phyloP scores from a whole-genome alignment of 345 rosid genomes.

The Sonneratia caseolaris region DNA sequence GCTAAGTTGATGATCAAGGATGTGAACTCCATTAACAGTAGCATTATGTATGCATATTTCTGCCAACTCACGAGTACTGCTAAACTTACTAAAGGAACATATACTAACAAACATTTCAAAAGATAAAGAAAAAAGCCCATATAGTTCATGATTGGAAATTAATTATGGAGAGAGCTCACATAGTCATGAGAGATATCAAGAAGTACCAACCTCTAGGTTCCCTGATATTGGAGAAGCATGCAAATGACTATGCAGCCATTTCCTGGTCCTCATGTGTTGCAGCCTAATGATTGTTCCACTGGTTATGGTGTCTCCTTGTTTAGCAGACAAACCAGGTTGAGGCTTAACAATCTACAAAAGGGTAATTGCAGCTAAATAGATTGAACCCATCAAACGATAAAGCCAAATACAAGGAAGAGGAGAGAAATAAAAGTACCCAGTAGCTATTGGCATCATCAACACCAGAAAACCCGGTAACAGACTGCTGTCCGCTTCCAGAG shows the following conservation, averaged over 20 bases:
- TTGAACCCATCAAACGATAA: background rate
- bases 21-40: background rate
- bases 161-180: background rate
- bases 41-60: background rate
- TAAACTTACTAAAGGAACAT: background rate
- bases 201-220: conserved; percentile 69
- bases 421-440: conserved; percentile 46
- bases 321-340: conserved; percentile 36
- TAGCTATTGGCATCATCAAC: conserved; percentile 93
- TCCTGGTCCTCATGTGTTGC: conserved; percentile 91
- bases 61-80: background rate
- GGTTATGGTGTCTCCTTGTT: conserved; percentile 70
- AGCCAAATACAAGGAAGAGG: background rate
- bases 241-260: conserved; percentile 93
- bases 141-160: background rate
- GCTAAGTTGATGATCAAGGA: background rate
- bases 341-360: conserved; percentile 66
- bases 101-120: background rate
- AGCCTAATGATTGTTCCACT: conserved; percentile 65
- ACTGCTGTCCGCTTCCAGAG: conserved; percentile 98
- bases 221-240: conserved; percentile 95
- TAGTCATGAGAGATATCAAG: background rate
- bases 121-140: background rate
- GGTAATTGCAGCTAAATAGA: background rate
- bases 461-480: conserved; percentile 80